Conservation (phyloP, 2,329 filamentous ascomycete species). For the Monosporascus sp. region DNA sequence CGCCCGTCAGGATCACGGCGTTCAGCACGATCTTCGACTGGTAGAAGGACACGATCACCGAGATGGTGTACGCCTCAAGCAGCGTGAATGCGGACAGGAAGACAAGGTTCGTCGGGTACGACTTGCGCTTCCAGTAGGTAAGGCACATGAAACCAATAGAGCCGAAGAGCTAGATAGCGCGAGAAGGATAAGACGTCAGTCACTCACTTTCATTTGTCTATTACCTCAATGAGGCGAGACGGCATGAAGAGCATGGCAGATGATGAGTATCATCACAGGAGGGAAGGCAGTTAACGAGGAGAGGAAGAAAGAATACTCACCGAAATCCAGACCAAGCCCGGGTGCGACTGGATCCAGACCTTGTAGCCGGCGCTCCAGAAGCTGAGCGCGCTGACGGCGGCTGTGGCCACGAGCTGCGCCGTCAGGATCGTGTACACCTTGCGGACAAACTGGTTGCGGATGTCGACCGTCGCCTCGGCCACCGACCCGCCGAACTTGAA, state of each 20-base stretch:
- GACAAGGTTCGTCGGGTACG: conserved; percentile 88
- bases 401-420: conserved; percentile 84
- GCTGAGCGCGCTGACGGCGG: conserved; percentile 71
- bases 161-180: conserved; percentile 57
- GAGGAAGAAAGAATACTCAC: conserved; percentile 36
- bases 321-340: conserved; percentile 80
- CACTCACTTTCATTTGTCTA: no score
- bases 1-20: conserved; percentile 81
- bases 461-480: conserved; percentile 88
- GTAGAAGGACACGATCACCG: conserved; percentile 89
- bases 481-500: conserved; percentile 98
- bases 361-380: conserved; percentile 81
- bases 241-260: background rate
- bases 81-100: conserved; percentile 89
- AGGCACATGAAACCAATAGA: conserved; percentile 79
- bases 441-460: conserved; percentile 92
- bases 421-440: conserved; percentile 98
- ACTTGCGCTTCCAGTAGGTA: conserved; percentile 94
- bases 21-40: conserved; percentile 78
- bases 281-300: background rate
- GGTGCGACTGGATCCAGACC: conserved; percentile 78
- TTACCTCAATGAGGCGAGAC: background rate
- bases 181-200: no score
- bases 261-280: background rate
- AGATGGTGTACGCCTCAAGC: conserved; percentile 89